A percentile compares a stretch with the other conserved stretches of the same genome.
phyloP scores from a whole-genome alignment of 495 filamentous ascomycete genomes.

The Hyaloscypha bicolor region DNA sequence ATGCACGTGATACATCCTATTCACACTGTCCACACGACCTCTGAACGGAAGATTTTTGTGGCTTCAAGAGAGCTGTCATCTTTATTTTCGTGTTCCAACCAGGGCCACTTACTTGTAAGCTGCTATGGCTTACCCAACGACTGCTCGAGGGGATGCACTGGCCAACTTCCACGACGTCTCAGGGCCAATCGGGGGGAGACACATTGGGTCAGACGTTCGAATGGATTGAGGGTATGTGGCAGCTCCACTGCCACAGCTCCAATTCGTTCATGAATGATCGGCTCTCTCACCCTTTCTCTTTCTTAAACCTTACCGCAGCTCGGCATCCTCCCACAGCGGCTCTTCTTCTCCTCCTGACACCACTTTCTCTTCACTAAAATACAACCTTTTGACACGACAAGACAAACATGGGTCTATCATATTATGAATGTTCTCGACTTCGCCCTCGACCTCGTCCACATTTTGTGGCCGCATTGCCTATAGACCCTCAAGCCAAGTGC shows the following conservation, averaged over 20 bases:
- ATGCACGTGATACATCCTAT: too few relatives aligned
- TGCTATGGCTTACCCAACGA: not conserved
- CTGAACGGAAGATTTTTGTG: not conserved
- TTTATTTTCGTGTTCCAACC: constrained; percentile 1
- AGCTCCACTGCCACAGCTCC: not conserved
- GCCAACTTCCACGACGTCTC: not conserved
- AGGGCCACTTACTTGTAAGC: not conserved
- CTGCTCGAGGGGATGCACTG: not conserved
- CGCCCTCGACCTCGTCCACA: not conserved
- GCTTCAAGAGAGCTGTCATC: not conserved
- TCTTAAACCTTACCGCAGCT: not conserved
- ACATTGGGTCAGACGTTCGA: not conserved
- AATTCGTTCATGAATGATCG: not conserved
- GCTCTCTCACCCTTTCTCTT: not conserved
- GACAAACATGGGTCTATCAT: not conserved
- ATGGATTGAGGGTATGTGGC: not conserved
- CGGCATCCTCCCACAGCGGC: not conserved
- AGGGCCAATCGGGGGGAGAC: not conserved
- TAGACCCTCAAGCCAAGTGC: not conserved
- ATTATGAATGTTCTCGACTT: not conserved
- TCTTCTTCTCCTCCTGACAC: not conserved
- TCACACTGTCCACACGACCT: not conserved
- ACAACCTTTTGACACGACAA: not conserved
- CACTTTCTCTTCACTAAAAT: not conserved
- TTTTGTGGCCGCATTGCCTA: not conserved